Percentiles rank a stretch among this genome's conserved stretches.
Conservation (phyloP, 192 early-diverging fungal species). For the Backusella tuberculispora region DNA sequence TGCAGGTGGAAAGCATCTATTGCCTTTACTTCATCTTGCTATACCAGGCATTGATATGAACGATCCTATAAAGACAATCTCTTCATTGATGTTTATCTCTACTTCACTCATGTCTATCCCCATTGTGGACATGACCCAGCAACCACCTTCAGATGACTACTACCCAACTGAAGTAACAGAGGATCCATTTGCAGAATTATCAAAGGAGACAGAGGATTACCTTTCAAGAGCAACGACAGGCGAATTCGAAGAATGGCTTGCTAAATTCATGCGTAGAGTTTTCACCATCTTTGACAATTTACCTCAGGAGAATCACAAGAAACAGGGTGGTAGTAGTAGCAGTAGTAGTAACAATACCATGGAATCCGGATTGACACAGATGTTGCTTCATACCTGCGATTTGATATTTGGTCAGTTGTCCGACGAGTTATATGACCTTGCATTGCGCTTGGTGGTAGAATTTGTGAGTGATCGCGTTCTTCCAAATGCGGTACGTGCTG, state of each 20-base stretch:
- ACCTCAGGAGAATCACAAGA: conserved; percentile 64
- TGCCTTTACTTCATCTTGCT: conserved; percentile 74
- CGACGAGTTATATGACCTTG: conserved; percentile 62
- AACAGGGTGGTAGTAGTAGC: conserved; percentile 34
- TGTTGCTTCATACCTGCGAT: conserved; percentile 67
- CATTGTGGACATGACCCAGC: conserved; percentile 64
- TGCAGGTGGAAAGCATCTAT: conserved; percentile 81
- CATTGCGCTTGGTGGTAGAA: conserved; percentile 60
- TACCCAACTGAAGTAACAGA: conserved; percentile 36
- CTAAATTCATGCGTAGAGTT: conserved; percentile 78
- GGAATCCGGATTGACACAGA: conserved; percentile 53
- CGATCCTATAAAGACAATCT: conserved; percentile 82
- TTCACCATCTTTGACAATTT: conserved; percentile 81
- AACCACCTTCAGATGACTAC: conserved; percentile 13
- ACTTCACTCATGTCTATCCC: conserved; percentile 67
- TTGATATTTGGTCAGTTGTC: conserved; percentile 72
- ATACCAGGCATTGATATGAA: conserved; percentile 95
- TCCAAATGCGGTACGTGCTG: conserved; percentile 70
- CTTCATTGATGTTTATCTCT: conserved; percentile 71
- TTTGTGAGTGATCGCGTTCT: conserved; percentile 61
- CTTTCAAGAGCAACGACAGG: conserved; percentile 71
- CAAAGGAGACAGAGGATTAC: conserved; percentile 71
- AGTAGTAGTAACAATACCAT: conserved; percentile 24
- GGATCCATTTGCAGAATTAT: conserved; percentile 45
- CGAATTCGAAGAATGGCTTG: conserved; percentile 87